Percentiles rank a stretch among this genome's conserved stretches.
Conservation (phyloP, 495 filamentous ascomycete genomes). For the Aspergillus wentii region DNA sequence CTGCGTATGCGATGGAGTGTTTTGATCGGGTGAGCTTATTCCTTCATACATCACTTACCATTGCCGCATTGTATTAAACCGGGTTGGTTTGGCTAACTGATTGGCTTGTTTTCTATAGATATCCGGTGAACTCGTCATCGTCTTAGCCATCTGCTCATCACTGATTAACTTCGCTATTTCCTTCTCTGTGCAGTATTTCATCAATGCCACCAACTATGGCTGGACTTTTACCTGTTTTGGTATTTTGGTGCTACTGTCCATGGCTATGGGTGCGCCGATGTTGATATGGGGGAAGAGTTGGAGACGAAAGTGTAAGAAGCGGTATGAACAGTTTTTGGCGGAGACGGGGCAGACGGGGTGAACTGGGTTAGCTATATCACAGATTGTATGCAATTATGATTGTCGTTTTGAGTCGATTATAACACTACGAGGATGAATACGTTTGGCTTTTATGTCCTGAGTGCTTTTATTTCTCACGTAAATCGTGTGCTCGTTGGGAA, state of each 20-base stretch:
- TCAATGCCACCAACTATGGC: conserved; percentile 24
- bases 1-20: conserved; percentile 36
- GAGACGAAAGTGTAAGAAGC: conserved; percentile 19
- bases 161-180: conserved; percentile 29
- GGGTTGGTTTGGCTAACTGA: neutral
- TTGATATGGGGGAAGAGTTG: conserved; percentile 26
- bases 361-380: no score
- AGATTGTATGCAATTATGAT: no score
- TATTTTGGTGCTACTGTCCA: conserved; percentile 16
- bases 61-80: no score
- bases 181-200: conserved; percentile 27
- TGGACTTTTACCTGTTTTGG: conserved; percentile 27
- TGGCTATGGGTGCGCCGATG: conserved; percentile 17
- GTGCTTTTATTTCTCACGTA: no score
- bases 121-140: conserved; percentile 29
- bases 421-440: no score
- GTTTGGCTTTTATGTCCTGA: no score
- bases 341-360: conserved; percentile 8
- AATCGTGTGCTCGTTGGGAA: no score
- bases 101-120: conserved; percentile 10
- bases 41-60: neutral
- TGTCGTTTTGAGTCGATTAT: no score
- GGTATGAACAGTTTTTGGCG: conserved; percentile 21
- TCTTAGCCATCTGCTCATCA: conserved; percentile 28
- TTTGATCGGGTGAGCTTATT: conserved; percentile 21